These are phyloP conservation scores for Camellia granthamiana DNA, from an alignment of 148 eudicot species.

Conservation along the genomic window DNA sequence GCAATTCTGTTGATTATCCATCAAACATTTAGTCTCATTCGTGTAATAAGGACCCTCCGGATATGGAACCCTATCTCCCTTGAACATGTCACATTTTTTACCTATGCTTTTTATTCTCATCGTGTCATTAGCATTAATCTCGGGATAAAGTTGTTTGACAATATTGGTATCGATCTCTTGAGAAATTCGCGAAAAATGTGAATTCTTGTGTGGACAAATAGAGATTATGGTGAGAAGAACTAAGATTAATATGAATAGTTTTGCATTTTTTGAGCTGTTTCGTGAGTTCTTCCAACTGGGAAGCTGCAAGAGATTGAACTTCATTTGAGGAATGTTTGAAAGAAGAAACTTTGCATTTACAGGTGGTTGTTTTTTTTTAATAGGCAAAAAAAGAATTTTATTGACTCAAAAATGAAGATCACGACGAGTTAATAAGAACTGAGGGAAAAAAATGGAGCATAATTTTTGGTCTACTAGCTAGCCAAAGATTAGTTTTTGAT, in stretches of 20 bases:
- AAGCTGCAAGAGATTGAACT: slow-evolving; percentile 6
- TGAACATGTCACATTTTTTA: slow-evolving; percentile 33
- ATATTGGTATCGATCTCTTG: neutral
- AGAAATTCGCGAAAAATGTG: neutral
- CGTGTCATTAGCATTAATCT: neutral
- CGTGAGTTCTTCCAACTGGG: neutral
- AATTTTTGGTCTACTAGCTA: too few species aligned
- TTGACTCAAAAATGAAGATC: too few species aligned
- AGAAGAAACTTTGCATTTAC: neutral
- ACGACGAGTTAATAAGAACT: too few species aligned
- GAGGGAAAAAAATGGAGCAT: too few species aligned
- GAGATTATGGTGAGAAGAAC: slow-evolving; percentile 12
- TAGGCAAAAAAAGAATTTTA: too few species aligned
- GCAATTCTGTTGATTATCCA: slow-evolving; percentile 40
- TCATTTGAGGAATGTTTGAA: slow-evolving; percentile 12
- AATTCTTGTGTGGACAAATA: neutral
- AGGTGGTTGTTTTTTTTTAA: too few species aligned
- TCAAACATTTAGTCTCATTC: slow-evolving; percentile 26
- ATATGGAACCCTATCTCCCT: slow-evolving; percentile 44
- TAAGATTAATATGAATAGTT: neutral
- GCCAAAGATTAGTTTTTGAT: neutral
- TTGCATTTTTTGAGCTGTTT: neutral
- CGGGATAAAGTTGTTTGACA: neutral
- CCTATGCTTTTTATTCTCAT: neutral
- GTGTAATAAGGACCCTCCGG: slow-evolving; percentile 33